These are phyloP conservation scores for Penicillium angulare DNA, from an alignment of 495 filamentous ascomycete species.

Conservation along the genomic window DNA sequence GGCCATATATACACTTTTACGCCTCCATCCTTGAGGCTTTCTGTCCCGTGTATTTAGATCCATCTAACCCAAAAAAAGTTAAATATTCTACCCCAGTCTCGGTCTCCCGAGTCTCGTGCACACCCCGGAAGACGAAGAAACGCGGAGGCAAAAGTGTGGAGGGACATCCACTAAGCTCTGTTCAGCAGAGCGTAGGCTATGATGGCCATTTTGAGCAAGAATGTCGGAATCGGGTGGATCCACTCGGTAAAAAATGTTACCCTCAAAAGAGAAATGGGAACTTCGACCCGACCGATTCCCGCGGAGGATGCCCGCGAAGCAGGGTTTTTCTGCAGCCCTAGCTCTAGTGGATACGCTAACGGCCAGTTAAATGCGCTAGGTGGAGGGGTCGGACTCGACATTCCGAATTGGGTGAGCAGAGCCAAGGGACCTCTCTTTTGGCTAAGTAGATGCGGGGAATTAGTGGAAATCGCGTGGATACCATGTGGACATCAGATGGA, in stretches of 20 bases:
- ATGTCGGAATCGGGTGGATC: slow-evolving; percentile 6
- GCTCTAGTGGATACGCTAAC: not conserved
- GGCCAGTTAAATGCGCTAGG: not conserved
- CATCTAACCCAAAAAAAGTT: slow-evolving; percentile 4
- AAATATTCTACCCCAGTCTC: slow-evolving; percentile 18
- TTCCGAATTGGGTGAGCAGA: slow-evolving; percentile 16
- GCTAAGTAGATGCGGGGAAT: slow-evolving; percentile 20
- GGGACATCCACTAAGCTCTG: slow-evolving; percentile 13
- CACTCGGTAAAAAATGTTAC: slow-evolving; percentile 6
- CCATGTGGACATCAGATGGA: not conserved
- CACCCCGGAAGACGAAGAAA: slow-evolving; percentile 13
- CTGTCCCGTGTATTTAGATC: not conserved
- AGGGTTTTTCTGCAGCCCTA: not conserved
- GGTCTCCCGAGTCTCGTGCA: slow-evolving; percentile 21
- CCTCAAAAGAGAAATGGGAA: slow-evolving; percentile 1
- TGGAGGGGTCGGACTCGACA: not conserved
- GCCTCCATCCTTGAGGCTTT: not conserved
- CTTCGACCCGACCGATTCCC: not conserved
- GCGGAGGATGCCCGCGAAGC: not conserved
- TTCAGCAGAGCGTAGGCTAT: slow-evolving; percentile 11
- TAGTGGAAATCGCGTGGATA: slow-evolving; percentile 6
- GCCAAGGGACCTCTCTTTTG: slow-evolving; percentile 10
- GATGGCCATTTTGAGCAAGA: slow-evolving; percentile 1
- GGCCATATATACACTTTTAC: slow-evolving; percentile 10
- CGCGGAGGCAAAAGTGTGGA: slow-evolving; percentile 20